Conservation (phyloP, 805 yeast species). For the Barnettozyma wickerhamii region DNA sequence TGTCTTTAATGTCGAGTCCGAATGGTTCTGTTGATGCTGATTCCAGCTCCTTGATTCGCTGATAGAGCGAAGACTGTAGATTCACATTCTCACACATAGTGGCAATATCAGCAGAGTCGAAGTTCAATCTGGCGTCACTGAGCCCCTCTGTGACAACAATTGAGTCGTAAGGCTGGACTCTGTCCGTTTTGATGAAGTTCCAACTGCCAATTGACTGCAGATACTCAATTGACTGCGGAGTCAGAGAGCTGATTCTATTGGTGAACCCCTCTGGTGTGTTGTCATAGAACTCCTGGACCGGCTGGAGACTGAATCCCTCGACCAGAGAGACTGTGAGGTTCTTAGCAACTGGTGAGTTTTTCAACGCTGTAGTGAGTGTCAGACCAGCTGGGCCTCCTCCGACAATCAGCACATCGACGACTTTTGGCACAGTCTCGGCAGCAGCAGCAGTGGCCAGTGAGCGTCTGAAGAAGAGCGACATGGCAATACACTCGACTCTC, state of each 20-base stretch:
- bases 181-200: conserved; percentile 59
- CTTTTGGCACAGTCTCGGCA: conserved; percentile 15
- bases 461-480: conserved; percentile 22
- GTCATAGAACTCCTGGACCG: conserved; percentile 40
- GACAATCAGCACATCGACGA: conserved; percentile 73
- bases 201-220: conserved; percentile 73
- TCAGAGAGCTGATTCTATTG: conserved; percentile 81
- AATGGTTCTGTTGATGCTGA: conserved; percentile 13
- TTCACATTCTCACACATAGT: conserved; percentile 89
- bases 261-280: conserved; percentile 46
- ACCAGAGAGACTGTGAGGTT: conserved; percentile 61
- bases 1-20: conserved; percentile 49
- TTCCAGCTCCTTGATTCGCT: conserved; percentile 44
- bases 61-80: conserved; percentile 69
- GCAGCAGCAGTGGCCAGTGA: conserved; percentile 18
- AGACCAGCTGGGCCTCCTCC: conserved; percentile 99
- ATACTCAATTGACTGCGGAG: conserved; percentile 72
- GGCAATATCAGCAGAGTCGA: conserved; percentile 64
- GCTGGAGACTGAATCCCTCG: conserved; percentile 62
- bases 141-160: conserved; percentile 84
- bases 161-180: conserved; percentile 76
- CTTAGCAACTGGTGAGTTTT: conserved; percentile 57
- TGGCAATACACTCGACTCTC: conserved; percentile 1
- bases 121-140: conserved; percentile 63
- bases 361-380: conserved; percentile 77